Evolutionary conservation across 305 asterid genomes (phyloP).

Genomic region (Fraxinus xanthoxyloides): DNA sequence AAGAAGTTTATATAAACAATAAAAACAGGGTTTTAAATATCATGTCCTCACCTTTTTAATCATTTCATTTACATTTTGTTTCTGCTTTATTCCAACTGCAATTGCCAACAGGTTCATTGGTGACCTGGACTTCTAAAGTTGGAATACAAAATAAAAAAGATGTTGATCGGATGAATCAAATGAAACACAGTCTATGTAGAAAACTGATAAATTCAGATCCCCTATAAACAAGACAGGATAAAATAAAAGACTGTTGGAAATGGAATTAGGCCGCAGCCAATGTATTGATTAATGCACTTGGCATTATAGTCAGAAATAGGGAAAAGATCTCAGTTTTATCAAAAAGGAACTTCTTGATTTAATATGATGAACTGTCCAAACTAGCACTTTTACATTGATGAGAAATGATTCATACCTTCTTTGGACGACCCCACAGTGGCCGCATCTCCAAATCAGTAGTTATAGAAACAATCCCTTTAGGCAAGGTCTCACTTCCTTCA

Average conservation of each 20-base stretch:
- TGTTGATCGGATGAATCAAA: conserved; percentile 24
- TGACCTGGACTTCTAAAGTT: conserved; percentile 41
- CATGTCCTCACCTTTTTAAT: conserved; percentile 52
- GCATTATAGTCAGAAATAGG: neutral
- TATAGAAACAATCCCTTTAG: conserved; percentile 54
- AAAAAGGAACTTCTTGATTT: neutral
- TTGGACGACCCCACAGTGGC: conserved; percentile 51
- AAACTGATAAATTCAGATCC: neutral
- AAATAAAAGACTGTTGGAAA: neutral
- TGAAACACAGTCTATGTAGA: neutral
- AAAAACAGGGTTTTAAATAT: neutral
- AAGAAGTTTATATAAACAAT: neutral
- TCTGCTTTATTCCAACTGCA: conserved; percentile 78
- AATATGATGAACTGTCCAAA: neutral
- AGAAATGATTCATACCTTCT: conserved; percentile 36
- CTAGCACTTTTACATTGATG: neutral
- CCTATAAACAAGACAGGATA: neutral
- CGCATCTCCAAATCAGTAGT: conserved; percentile 67
- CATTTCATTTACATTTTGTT: conserved; percentile 56
- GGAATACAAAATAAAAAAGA: conserved; percentile 7
- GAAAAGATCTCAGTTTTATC: neutral
- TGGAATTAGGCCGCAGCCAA: neutral
- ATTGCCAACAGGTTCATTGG: conserved; percentile 64
- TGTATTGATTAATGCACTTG: neutral
- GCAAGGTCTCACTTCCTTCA: conserved; percentile 61